These are phyloP conservation scores for Fraxinus dipetala DNA, from an alignment of 305 asterid genomes.

Conservation along the genomic window DNA sequence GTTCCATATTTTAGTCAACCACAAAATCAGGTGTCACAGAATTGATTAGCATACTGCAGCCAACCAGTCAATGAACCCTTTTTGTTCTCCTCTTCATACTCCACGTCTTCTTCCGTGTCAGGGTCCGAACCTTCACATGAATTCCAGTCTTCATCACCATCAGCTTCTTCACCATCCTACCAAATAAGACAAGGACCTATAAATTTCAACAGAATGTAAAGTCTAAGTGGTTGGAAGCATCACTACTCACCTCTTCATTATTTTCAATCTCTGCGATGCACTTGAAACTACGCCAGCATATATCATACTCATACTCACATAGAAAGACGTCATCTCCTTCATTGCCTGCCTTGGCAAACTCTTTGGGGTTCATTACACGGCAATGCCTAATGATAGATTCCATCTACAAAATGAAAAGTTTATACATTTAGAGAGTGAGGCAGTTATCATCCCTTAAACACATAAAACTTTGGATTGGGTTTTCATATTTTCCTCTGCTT, in stretches of 20 bases:
- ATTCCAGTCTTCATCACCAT: slow-evolving; percentile 60
- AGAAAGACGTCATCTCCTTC: slow-evolving; percentile 92
- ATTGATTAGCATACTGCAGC: slow-evolving; percentile 68
- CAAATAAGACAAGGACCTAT: slow-evolving; percentile 19
- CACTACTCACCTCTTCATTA: slow-evolving; percentile 47
- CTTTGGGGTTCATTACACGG: slow-evolving; percentile 67
- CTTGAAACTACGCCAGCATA: slow-evolving; percentile 84
- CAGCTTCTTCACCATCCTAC: slow-evolving; percentile 68
- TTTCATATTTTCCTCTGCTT: neutral
- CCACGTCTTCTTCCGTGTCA: slow-evolving; percentile 54
- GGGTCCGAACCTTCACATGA: slow-evolving; percentile 48
- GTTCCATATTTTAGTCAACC: slow-evolving; percentile 27
- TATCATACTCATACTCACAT: slow-evolving; percentile 89
- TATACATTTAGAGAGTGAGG: slow-evolving; percentile 3
- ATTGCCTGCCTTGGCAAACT: slow-evolving; percentile 58
- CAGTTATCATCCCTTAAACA: slow-evolving; percentile 13
- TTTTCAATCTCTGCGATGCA: slow-evolving; percentile 72
- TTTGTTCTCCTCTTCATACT: slow-evolving; percentile 48
- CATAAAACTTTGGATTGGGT: neutral
- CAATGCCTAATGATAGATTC: slow-evolving; percentile 83
- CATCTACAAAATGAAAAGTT: slow-evolving; percentile 53
- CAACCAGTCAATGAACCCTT: slow-evolving; percentile 34
- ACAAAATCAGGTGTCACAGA: slow-evolving; percentile 5
- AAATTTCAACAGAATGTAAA: slow-evolving; percentile 27
- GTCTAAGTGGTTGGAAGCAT: neutral